Evolutionary conservation across 2,329 filamentous ascomycete species (phyloP), one percentile per base, ranked within the genome.

Genomic region (Aureobasidium sp.): DNA sequence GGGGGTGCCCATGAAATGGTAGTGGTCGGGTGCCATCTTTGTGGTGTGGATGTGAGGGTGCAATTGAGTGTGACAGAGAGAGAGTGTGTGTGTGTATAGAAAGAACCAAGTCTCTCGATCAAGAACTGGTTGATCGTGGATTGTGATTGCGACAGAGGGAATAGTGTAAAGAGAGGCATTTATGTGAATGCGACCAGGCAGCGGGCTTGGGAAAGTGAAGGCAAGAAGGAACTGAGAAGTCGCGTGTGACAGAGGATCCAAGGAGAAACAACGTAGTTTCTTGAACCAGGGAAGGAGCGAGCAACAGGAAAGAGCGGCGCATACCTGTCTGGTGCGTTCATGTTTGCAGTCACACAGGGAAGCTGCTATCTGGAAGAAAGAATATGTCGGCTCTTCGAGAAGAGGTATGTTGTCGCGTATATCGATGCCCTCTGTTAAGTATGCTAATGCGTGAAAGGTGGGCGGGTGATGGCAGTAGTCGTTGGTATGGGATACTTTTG

Each of bases 301-400:
- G 31, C 5, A 60, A 61, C 57, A 19, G 40, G 57, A 53, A 61
- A 24, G 45, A 44, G 52, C 40, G 11, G 64, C 56, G 72, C 76
- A 73, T 74, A 83, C 81, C 78, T 76, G 65, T 80, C 78, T 67
- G 78, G 78, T 19, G 78, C 78, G 72, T 83, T 83, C 81, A 83
- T 83, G 58, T 67, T 68, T 59, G 47, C 48, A 33, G 48, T 60
- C 22, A 15, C 44, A 50, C 48, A 29, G 19, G 29, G 27, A 37
- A 59, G 31, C 31, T 47, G 44, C 54, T 59, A 44, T 33, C 39
- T 29, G 40, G 53, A 45, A 5, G 31, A 40, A 40, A 17, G 37
- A 19, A 24, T 57, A 45, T 57, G 40, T 35, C 40, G 53, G 37
- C 31, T 57, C 53, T 57, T 57, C 53, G n/a, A 57, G 40, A 57